Evolutionary conservation across 2,329 filamentous ascomycete species (phyloP), one percentile per base, ranked within the genome.

Genomic region (Beauveria caledonica): DNA sequence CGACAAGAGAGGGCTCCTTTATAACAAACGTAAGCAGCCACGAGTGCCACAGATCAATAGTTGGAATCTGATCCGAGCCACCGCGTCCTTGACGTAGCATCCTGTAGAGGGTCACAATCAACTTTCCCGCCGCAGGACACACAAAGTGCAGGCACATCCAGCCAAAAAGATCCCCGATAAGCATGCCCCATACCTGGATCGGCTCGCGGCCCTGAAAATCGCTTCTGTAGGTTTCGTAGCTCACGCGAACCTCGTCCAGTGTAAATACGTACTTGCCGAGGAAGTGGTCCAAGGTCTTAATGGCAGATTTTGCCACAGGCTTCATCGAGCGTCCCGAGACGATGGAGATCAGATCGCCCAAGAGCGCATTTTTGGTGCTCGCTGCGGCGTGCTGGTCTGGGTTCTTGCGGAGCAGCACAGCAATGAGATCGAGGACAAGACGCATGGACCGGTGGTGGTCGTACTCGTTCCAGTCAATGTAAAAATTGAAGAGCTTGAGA

Each of bases 261-360:
- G 74, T 75, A 27, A 88, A 72, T 13, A 86, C 76, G 2, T 77
- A 74, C 69, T 88, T 90, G 52, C 78, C 74, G 3, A 91, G 68
- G 60, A 91, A 81, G 66, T 86, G 80, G 52, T 88, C 85, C 42
- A 90, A 74, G 17, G 82, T 82, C 67, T 86, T 86, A 63, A 91
- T 80, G 7, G 86, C 83, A 40, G 87, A 87, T 69, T 90, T 90
- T 45, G 86, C 84, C 56, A 86, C 77, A 10, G 85, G 81, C 64
- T 83, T 85, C 17, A 84, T 78, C 39, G 84, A 84, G 62, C 82
- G 78, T 60, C 83, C 80, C 23, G 80, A 78, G 46, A 89, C 79
- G 15, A 87, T 83, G 1, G 81, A 79, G 17, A 88, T 67, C 7
- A 86, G 77, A 5, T 75, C 80, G 27, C 77, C 70, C 17, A 86